A percentile compares a stretch with the other conserved stretches of the same genome.
These are phyloP conservation scores for Sporopachydermia quercuum DNA, from an alignment of 805 yeast genomes.

Conservation along the genomic window DNA sequence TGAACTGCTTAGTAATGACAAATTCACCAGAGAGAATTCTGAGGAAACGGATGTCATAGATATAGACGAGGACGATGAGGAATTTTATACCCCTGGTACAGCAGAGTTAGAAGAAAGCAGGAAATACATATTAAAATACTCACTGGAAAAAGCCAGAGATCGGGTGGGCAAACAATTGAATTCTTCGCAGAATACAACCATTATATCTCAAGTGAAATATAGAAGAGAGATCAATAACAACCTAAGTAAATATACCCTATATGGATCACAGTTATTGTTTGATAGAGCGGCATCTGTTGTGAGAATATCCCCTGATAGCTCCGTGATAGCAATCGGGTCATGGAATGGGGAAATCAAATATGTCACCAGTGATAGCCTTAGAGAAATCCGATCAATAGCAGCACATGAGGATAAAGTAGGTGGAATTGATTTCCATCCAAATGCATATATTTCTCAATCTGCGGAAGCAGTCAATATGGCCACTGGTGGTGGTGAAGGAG, in stretches of 20 bases:
- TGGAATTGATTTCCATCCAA: slow-evolving; percentile 51
- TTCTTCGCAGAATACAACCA: slow-evolving; percentile 9
- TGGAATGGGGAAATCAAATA: slow-evolving; percentile 64
- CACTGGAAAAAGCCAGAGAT: slow-evolving; percentile 30
- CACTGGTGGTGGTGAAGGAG: slow-evolving; percentile 33
- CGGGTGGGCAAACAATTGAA: slow-evolving; percentile 21
- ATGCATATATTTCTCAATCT: slow-evolving; percentile 9
- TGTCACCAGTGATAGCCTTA: slow-evolving; percentile 15
- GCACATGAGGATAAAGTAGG: slow-evolving; percentile 50
- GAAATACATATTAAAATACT: slow-evolving; percentile 30
- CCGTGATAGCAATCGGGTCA: slow-evolving; percentile 47
- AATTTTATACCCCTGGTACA: slow-evolving; percentile 73
- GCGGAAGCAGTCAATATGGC: slow-evolving; percentile 15
- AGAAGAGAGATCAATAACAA: slow-evolving; percentile 28
- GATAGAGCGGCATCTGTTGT: slow-evolving; percentile 54
- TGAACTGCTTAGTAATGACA: slow-evolving; percentile 10
- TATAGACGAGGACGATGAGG: slow-evolving; percentile 50
- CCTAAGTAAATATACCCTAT: slow-evolving; percentile 25
- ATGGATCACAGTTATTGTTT: slow-evolving; percentile 60
- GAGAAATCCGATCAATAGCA: slow-evolving; percentile 27
- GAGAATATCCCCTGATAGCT: slow-evolving; percentile 25
- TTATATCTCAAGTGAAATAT: slow-evolving; percentile 26
- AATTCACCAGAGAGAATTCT: slow-evolving; percentile 7
- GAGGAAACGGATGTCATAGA: slow-evolving; percentile 6
- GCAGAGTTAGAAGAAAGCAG: slow-evolving; percentile 38